Percentiles rank a stretch among this genome's conserved stretches.
These are phyloP conservation scores for Daldinia sp. DNA, from an alignment of 2,329 filamentous ascomycete genomes.

Conservation along the genomic window DNA sequence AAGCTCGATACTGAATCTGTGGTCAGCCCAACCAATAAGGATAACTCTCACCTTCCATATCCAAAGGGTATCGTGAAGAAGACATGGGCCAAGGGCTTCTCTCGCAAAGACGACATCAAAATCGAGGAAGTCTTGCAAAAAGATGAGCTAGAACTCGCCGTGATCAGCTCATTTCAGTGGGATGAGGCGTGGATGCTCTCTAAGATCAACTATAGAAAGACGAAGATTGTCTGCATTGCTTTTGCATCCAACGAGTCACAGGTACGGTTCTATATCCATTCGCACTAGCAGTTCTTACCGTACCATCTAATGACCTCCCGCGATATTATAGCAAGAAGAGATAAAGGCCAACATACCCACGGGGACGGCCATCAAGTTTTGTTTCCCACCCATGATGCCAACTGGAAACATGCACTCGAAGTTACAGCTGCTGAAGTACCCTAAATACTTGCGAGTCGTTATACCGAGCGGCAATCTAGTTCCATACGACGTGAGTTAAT, in stretches of 20 bases:
- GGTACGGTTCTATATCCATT: slow-evolving; percentile 52
- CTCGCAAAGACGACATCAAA: slow-evolving; percentile 78
- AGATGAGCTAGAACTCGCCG: slow-evolving; percentile 73
- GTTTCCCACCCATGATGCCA: slow-evolving; percentile 83
- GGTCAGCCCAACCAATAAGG: neutral
- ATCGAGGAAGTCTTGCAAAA: slow-evolving; percentile 87
- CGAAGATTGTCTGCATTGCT: slow-evolving; percentile 69
- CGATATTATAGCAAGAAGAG: slow-evolving; percentile 53
- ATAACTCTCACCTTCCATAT: slow-evolving; percentile 49
- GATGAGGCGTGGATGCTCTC: slow-evolving; percentile 80
- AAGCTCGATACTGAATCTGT: slow-evolving; percentile 25
- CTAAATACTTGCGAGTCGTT: slow-evolving; percentile 76
- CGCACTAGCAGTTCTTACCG: too few relatives aligned
- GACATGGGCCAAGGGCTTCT: slow-evolving; percentile 75
- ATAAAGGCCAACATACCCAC: slow-evolving; percentile 59
- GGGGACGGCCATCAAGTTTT: slow-evolving; percentile 67
- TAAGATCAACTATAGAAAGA: slow-evolving; percentile 70
- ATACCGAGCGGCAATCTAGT: slow-evolving; percentile 89
- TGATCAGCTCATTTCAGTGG: slow-evolving; percentile 89
- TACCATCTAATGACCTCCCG: neutral
- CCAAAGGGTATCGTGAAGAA: slow-evolving; percentile 76
- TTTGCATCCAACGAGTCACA: slow-evolving; percentile 62
- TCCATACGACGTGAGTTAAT: slow-evolving; percentile 66
- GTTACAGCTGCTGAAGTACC: slow-evolving; percentile 85
- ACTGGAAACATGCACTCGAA: slow-evolving; percentile 91